These are phyloP conservation scores for Holtermanniella nyarrowii DNA, from an alignment of 768 basidiomycete species.

Conservation along the genomic window DNA sequence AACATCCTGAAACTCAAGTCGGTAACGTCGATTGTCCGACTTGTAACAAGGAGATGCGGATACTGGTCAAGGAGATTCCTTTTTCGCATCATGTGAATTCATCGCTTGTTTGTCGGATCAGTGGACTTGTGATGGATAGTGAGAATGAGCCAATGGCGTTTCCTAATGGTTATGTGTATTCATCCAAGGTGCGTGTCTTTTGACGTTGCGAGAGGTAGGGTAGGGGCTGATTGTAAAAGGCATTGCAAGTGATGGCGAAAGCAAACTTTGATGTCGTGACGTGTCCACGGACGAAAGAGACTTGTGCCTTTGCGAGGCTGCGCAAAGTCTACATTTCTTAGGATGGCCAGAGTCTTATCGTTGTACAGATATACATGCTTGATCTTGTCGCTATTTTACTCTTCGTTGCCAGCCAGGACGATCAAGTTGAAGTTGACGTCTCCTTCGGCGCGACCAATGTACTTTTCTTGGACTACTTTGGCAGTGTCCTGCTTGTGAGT, in stretches of 20 bases:
- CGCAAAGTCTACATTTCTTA: conserved; percentile 89
- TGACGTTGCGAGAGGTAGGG: conserved; percentile 1
- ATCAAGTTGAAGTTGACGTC: conserved; percentile 58
- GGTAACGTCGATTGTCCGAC: conserved; percentile 63
- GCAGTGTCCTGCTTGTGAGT: conserved; percentile 52
- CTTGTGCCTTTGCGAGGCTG: conserved; percentile 56
- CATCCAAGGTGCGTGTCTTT: conserved; percentile 60
- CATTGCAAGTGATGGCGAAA: conserved; percentile 74
- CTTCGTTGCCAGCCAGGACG: conserved; percentile 45
- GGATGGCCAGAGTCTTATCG: too few species aligned
- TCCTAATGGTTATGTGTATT: conserved; percentile 84
- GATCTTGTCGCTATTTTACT: too few species aligned
- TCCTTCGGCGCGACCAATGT: conserved; percentile 50
- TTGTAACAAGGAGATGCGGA: conserved; percentile 67
- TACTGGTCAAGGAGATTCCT: conserved; percentile 75
- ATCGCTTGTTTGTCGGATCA: conserved; percentile 84
- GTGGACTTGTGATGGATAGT: conserved; percentile 88
- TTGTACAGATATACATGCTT: too few species aligned
- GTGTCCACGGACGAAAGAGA: conserved; percentile 64
- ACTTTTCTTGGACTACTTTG: conserved; percentile 52
- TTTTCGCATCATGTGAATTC: conserved; percentile 90
- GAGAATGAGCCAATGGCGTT: conserved; percentile 88
- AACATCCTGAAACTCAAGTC: conserved; percentile 22
- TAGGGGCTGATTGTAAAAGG: conserved; percentile 46
- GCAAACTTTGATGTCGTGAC: conserved; percentile 68